A percentile compares a stretch with the other conserved stretches of the same genome.
Evolutionary conservation across 306 rosid genomes (phyloP).

Genomic region (Medicago ruthenica): DNA sequence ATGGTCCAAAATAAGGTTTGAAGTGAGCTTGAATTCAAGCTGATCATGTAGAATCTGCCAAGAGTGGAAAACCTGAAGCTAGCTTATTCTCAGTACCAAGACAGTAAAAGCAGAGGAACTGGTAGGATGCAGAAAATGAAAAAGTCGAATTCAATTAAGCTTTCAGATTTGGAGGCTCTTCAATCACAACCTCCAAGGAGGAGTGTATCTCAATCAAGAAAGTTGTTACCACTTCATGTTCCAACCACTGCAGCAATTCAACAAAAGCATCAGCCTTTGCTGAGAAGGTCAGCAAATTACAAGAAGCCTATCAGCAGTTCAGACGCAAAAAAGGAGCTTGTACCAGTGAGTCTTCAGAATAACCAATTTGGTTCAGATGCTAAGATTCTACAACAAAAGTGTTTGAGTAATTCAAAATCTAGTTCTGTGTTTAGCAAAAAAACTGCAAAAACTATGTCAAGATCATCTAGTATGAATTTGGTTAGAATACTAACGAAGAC

Average conservation of each 20-base stretch:
- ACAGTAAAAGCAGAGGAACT: slow-evolving; percentile 48
- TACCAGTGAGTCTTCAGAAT: slow-evolving; percentile 50
- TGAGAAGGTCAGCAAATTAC: slow-evolving; percentile 63
- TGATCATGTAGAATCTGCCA: slow-evolving; percentile 52
- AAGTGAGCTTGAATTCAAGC: slow-evolving; percentile 60
- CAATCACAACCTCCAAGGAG: slow-evolving; percentile 48
- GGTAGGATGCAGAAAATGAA: slow-evolving; percentile 68
- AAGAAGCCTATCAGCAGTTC: slow-evolving; percentile 84
- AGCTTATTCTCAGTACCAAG: no score
- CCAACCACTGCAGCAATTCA: slow-evolving; percentile 36
- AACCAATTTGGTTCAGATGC: slow-evolving; percentile 43
- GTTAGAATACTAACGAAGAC: slow-evolving; percentile 55
- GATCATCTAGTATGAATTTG: slow-evolving; percentile 55
- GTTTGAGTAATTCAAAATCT: slow-evolving; percentile 39
- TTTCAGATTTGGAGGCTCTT: slow-evolving; percentile 55
- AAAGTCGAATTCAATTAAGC: slow-evolving; percentile 62
- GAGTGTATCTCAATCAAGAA: slow-evolving; percentile 54
- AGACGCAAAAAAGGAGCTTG: slow-evolving; percentile 65
- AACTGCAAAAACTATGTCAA: slow-evolving; percentile 45
- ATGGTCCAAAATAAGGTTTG: slow-evolving; percentile 71
- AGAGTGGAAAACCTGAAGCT: no score
- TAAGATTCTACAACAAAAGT: slow-evolving; percentile 49
- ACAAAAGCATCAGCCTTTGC: no score
- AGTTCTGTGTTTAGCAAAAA: slow-evolving; percentile 47
- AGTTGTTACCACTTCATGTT: slow-evolving; percentile 51